These are phyloP conservation scores for Hymenoscyphus fructigenus DNA, from an alignment of 2,329 filamentous ascomycete species.

Conservation along the genomic window DNA sequence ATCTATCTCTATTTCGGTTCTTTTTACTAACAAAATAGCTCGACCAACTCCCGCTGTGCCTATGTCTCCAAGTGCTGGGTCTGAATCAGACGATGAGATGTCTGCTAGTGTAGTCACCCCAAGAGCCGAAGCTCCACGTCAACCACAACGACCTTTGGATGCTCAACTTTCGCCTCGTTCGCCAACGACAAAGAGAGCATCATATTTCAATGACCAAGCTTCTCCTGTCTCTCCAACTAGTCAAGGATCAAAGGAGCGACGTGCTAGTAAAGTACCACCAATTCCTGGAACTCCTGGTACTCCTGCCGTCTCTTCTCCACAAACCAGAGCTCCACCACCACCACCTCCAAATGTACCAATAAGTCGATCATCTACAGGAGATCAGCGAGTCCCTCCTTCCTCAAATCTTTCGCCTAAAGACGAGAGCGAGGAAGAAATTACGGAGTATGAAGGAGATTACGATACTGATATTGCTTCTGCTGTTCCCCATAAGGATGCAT, in stretches of 20 bases:
- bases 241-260: constrained; percentile 46
- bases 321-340: constrained; percentile 64
- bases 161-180: constrained; percentile 42
- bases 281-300: constrained; percentile 56
- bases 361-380: constrained; percentile 59
- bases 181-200: constrained; percentile 39
- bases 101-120: constrained; percentile 51
- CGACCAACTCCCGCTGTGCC: constrained; percentile 59
- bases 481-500: constrained; percentile 87
- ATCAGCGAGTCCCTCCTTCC: constrained; percentile 48
- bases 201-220: constrained; percentile 38
- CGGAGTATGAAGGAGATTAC: constrained; percentile 96
- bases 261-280: constrained; percentile 59
- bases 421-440: constrained; percentile 75
- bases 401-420: constrained; percentile 47
- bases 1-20: not conserved
- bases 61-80: constrained; percentile 71
- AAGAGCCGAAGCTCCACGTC: constrained; percentile 41
- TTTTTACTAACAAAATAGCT: constrained; percentile 38
- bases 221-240: constrained; percentile 42
- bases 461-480: constrained; percentile 96
- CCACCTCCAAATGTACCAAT: constrained; percentile 55
- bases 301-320: constrained; percentile 46
- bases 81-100: constrained; percentile 86
- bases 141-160: constrained; percentile 45